These are phyloP conservation scores for Nannochloris sp. DNA, from an alignment of 139 green algal genomes.

Conservation along the genomic window DNA sequence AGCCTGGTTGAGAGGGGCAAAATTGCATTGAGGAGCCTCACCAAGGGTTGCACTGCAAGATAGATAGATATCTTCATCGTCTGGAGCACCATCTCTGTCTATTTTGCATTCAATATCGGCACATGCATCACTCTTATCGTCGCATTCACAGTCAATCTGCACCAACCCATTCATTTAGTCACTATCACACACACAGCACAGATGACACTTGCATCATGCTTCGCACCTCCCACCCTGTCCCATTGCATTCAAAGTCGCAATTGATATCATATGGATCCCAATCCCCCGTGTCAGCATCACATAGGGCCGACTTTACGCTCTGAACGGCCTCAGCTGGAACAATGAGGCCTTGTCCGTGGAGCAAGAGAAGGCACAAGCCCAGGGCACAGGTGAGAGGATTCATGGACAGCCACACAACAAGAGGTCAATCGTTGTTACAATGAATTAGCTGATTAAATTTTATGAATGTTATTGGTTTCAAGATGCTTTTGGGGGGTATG, in stretches of 20 bases:
- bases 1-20: neutral
- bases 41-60: neutral
- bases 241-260: neutral
- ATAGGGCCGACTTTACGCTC: neutral
- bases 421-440: too few species aligned
- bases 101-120: constrained; percentile 1
- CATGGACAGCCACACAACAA: too few species aligned
- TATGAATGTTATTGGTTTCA: too few species aligned
- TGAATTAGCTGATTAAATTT: too few species aligned
- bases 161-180: neutral
- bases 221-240: constrained; percentile 1
- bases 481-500: too few species aligned
- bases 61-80: constrained; percentile 1
- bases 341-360: neutral
- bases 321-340: neutral
- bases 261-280: constrained; percentile 8
- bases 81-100: neutral
- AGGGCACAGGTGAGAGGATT: neutral
- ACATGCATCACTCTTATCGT: neutral
- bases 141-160: constrained; percentile 3
- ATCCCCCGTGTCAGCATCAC: neutral
- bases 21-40: constrained; percentile 2
- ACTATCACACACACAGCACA: neutral
- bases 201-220: neutral
- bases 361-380: neutral